Base-by-base conservation (phyloP, 2,329 filamentous ascomycete species). In the Paramyrothecium sp. region DNA sequence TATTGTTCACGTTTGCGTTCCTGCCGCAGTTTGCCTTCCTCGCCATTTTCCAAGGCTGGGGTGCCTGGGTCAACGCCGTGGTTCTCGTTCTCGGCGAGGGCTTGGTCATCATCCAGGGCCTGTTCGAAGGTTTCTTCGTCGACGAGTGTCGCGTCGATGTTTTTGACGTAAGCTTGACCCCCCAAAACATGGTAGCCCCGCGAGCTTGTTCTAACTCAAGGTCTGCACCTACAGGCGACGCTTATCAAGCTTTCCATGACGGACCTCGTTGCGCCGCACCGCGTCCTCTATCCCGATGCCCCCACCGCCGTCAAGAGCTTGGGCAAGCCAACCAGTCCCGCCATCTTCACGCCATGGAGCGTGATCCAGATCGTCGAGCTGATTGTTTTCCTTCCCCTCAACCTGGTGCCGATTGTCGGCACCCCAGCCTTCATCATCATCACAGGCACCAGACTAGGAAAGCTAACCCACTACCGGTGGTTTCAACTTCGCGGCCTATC, bases 281-380 rank as follows among this genome's bases (percentile, higher is more conserved):
- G 91, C 72, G 75, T 90, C 58, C 79, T 88, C 66, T 88, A 85
- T 69, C 76, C 76, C 22, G 88, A 93, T 59, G 86, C 86, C 1
- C 85, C 88, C 51, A 87, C 89, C 65, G 84, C 92, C 0, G 87
- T 95, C 52, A 89, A 89, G 69, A 88, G 89, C 73, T 85, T 98
- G 1, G 94, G 93, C 26, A 92, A 91, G 63, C 91, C 92, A 1
- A 92, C 89, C 0, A 85, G 78, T 21, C 81, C 86, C 2, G 90
- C 92, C 0, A 82, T 91, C 19, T 97, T 95, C 73, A 88, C 90
- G 10, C 94, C 94, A 0, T 97, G 96, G 80, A 96, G 91, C 56
- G 78, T 97, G 55, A 85, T 91, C n/a, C 94, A 97, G 73, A 95
- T 97, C 57, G 70, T 91, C 61, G 94, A 97, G 74, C 89, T 97